Conservation (phyloP, 2,329 filamentous ascomycete species). For the Seiridium unicorne region DNA sequence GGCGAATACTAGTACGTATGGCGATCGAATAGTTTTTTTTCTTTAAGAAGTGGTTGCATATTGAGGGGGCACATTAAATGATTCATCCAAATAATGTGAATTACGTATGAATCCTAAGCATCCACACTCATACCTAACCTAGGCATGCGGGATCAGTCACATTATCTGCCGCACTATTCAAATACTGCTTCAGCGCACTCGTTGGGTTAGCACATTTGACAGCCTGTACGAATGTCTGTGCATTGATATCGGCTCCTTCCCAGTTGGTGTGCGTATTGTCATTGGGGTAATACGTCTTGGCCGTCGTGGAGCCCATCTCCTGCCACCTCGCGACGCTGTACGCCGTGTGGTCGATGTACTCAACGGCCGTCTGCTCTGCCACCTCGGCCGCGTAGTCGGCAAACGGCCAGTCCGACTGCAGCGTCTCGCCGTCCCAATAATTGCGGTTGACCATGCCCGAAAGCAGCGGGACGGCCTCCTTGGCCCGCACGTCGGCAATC, state of each 20-base stretch:
- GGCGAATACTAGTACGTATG: too few species aligned
- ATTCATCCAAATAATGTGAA: neutral
- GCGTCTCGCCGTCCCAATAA: slow-evolving; percentile 13
- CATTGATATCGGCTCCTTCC: slow-evolving; percentile 15
- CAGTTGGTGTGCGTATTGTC: slow-evolving; percentile 27
- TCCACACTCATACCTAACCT: neutral
- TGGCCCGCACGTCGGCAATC: slow-evolving; percentile 21
- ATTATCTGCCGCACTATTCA: neutral
- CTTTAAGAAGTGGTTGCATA: neutral
- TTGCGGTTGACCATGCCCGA: slow-evolving; percentile 23
- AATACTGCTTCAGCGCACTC: neutral
- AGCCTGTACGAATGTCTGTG: slow-evolving; percentile 16
- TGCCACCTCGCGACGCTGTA: slow-evolving; percentile 21
- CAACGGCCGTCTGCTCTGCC: slow-evolving; percentile 13
- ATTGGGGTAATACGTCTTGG: slow-evolving; percentile 22
- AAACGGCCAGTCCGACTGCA: slow-evolving; percentile 19
- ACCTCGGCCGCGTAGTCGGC: slow-evolving; percentile 18
- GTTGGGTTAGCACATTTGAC: slow-evolving; percentile 15
- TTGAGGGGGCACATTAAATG: neutral
- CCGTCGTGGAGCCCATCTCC: slow-evolving; percentile 15
- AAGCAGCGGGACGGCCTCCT: slow-evolving; percentile 17
- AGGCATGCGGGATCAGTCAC: neutral
- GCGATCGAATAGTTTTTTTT: too few species aligned
- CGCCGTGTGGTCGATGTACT: slow-evolving; percentile 24
- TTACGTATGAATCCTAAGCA: neutral